Evolutionary conservation across 2,329 filamentous ascomycete species (phyloP), one percentile per base, ranked within the genome.

Genomic region (Pseudonectria foliicola): DNA sequence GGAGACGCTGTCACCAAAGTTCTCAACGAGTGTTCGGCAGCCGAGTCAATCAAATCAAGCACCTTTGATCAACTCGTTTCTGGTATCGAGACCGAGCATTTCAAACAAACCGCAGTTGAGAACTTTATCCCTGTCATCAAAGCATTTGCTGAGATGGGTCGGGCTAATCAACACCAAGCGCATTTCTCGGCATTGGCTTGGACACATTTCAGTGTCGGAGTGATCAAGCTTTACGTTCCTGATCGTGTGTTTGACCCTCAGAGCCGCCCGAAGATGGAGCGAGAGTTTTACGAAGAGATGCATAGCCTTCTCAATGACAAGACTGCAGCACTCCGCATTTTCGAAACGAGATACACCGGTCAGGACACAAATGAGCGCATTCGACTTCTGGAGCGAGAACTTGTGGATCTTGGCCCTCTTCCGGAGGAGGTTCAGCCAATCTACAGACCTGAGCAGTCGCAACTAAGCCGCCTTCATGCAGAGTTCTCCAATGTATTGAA

Each of bases 211-310:
- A 82, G 85, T 2, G 61, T 89, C 13, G 80, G 81, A 12, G 76
- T 82, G 26, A 68, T 96, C 31, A 75, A 75, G 42, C 69, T 95
- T 3, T 95, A 90, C 53, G 79, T 96, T 3, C 89, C 93, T 0
- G 82, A 94, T 57, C 80, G 82, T 46, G 74, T 84, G 4, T 92
- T 90, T 50, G 92, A 98, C 57, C 92, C 92, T 2, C 75, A 80
- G 39, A 66, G 80, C 38, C 68, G 73, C 33, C 74, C 76, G 5
- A 67, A 74, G 33, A 73, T 95, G 13, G 80, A 87, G 48, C 73
- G 77, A 13, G 65, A 71, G 28, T 75, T 72, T 34, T 68, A 72
- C 35, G 55, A 67, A 28, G 66, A 78, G 37, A 68, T 83, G 26
- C 71, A 75, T 30, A 45, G 56, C 3, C 64, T 70, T 8, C 60